Conservation (phyloP, 2,329 filamentous ascomycete genomes). For the Tolypocladium cylindrosporum region DNA sequence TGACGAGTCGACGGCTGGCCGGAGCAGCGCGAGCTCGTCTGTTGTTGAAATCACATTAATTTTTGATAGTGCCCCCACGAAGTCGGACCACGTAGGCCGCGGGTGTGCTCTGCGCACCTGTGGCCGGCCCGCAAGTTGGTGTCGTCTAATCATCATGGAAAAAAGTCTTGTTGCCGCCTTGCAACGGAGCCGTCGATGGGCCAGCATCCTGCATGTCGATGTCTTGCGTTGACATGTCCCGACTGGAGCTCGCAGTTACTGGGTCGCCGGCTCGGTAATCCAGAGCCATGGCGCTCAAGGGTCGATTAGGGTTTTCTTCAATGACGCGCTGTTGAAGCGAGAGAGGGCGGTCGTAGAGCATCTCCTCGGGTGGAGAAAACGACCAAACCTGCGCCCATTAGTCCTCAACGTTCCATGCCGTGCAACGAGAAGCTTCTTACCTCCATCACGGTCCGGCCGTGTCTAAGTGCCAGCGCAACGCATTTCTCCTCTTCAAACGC, state of each 20-base stretch:
- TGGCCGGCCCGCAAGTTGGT: neutral
- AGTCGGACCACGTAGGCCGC: neutral
- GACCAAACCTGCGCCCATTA: constrained; percentile 65
- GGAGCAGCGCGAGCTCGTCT: neutral
- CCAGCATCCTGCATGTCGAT: constrained; percentile 48
- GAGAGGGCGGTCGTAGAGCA: constrained; percentile 41
- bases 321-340: constrained; percentile 36
- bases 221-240: constrained; percentile 31
- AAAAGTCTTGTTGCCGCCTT: constrained; percentile 36
- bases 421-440: constrained; percentile 37
- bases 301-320: constrained; percentile 36
- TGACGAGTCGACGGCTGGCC: neutral
- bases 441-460: constrained; percentile 91
- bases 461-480: constrained; percentile 83
- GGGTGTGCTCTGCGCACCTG: neutral
- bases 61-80: neutral
- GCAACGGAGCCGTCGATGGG: constrained; percentile 43
- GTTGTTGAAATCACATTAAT: neutral
- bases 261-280: constrained; percentile 27
- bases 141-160: constrained; percentile 36
- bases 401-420: neutral
- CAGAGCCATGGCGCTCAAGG: constrained; percentile 39
- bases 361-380: constrained; percentile 77
- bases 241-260: constrained; percentile 17
- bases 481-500: constrained; percentile 98